A percentile compares a stretch with the other conserved stretches of the same genome.
These are phyloP conservation scores for Pseudogymnoascus sp. DNA, from an alignment of 2,329 filamentous ascomycete genomes.

Conservation along the genomic window DNA sequence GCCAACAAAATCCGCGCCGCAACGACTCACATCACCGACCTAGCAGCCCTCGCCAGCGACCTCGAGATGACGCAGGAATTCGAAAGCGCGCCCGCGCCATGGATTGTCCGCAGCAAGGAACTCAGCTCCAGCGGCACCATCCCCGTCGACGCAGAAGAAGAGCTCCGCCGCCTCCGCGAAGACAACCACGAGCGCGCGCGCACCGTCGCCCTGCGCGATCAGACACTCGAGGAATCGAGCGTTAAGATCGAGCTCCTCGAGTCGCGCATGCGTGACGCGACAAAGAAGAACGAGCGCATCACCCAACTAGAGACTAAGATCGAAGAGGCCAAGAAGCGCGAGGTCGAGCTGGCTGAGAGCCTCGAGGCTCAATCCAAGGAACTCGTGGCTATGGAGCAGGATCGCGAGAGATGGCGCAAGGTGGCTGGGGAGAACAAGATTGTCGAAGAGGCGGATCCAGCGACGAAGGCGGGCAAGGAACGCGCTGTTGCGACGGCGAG, in stretches of 20 bases:
- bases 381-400: slow-evolving; percentile 55
- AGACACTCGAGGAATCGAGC: slow-evolving; percentile 76
- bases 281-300: slow-evolving; percentile 66
- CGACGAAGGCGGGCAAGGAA: slow-evolving; percentile 53
- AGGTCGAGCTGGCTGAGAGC: slow-evolving; percentile 51
- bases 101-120: slow-evolving; percentile 74
- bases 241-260: slow-evolving; percentile 92
- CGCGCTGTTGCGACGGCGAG: slow-evolving; percentile 62
- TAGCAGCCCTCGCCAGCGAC: slow-evolving; percentile 63
- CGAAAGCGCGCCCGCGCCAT: slow-evolving; percentile 68
- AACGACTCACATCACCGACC: slow-evolving; percentile 58
- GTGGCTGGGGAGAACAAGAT: slow-evolving; percentile 55
- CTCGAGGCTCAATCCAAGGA: slow-evolving; percentile 62
- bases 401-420: slow-evolving; percentile 66
- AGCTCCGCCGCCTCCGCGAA: slow-evolving; percentile 72
- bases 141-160: slow-evolving; percentile 76
- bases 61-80: slow-evolving; percentile 71
- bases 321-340: slow-evolving; percentile 43
- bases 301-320: slow-evolving; percentile 56
- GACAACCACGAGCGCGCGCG: slow-evolving; percentile 72
- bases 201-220: slow-evolving; percentile 65
- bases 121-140: slow-evolving; percentile 75
- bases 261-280: slow-evolving; percentile 76
- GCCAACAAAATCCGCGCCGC: slow-evolving; percentile 59
- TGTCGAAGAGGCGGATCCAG: slow-evolving; percentile 40